A percentile compares a stretch with the other conserved stretches of the same genome.
Evolutionary conservation across 1,139 yeast species (phyloP).

Genomic region (Lodderomyces theae): DNA sequence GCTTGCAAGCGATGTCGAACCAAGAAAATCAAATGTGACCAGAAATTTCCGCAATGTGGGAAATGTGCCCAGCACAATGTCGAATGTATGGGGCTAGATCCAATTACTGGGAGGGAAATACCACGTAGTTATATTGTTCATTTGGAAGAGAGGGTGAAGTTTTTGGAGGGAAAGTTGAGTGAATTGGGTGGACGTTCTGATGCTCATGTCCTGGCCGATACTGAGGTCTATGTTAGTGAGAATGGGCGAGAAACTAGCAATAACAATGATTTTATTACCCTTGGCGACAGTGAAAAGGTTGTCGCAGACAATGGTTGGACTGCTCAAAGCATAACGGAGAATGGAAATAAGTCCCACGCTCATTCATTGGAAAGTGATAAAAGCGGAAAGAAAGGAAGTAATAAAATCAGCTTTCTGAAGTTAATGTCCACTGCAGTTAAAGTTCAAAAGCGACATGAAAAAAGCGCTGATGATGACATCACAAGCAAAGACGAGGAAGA

Average conservation of each 20-base stretch:
- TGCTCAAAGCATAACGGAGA: too few species aligned
- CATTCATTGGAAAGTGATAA: not conserved
- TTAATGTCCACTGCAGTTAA: slow-evolving; percentile 75
- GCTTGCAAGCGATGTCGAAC: slow-evolving; percentile 83
- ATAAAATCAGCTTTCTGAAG: slow-evolving; percentile 61
- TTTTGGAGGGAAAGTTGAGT: slow-evolving; percentile 49
- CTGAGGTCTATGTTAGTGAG: not conserved
- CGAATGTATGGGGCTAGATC: slow-evolving; percentile 80
- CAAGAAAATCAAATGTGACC: slow-evolving; percentile 82
- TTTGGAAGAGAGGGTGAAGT: slow-evolving; percentile 62
- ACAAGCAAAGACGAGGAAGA: slow-evolving; percentile 3
- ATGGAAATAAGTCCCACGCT: too few species aligned
- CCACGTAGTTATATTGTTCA: slow-evolving; percentile 79
- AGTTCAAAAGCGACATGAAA: slow-evolving; percentile 37
- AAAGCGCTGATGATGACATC: slow-evolving; percentile 5
- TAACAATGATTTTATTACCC: too few species aligned
- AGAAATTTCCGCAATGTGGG: slow-evolving; percentile 73
- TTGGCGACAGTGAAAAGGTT: slow-evolving; percentile 1
- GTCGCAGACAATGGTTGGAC: not conserved
- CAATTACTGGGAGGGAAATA: slow-evolving; percentile 82
- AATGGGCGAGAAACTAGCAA: too few species aligned
- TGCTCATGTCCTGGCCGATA: not conserved
- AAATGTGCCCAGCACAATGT: slow-evolving; percentile 65
- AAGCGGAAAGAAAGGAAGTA: not conserved
- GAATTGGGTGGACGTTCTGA: slow-evolving; percentile 28